Percentiles rank a stretch among this genome's conserved stretches.
Evolutionary conservation across 768 basidiomycete species (phyloP).

Genomic region (Termitomyces sp.): DNA sequence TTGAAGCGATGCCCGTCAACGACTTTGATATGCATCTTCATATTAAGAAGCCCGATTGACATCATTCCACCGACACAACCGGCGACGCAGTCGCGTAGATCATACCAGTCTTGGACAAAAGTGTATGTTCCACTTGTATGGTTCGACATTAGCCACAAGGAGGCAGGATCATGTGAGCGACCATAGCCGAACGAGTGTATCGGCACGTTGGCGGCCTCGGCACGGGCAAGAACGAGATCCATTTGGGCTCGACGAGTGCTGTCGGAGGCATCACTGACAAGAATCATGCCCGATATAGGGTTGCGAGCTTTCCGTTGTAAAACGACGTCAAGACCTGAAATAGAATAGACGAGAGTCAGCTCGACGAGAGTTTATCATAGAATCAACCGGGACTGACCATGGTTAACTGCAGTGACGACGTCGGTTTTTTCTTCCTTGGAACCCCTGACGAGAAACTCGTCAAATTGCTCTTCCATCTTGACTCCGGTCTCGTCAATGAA

Average conservation of each 20-base stretch:
- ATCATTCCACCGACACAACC: conserved; percentile 96
- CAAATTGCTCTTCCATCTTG: conserved; percentile 33
- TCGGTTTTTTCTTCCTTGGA: conserved; percentile 92
- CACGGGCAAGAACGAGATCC: conserved; percentile 95
- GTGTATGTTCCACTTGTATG: conserved; percentile 97
- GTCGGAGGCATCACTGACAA: conserved; percentile 91
- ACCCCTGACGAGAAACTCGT: conserved; percentile 59
- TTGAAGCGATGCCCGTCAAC: conserved; percentile 88
- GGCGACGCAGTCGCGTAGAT: conserved; percentile 86
- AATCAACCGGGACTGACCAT: conserved; percentile 42
- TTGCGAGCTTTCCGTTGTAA: conserved; percentile 92
- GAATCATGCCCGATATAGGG: conserved; percentile 83
- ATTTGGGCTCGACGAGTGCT: conserved; percentile 92
- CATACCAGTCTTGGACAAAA: conserved; percentile 97
- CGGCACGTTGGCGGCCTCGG: conserved; percentile 94
- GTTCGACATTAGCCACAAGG: conserved; percentile 98
- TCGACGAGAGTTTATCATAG: not conserved
- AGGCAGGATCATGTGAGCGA: conserved; percentile 94
- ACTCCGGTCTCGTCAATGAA: conserved; percentile 71
- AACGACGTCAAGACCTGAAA: conserved; percentile 81
- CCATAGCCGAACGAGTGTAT: conserved; percentile 98
- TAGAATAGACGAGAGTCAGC: conserved; percentile 3
- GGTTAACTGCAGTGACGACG: conserved; percentile 97
- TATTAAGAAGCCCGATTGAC: conserved; percentile 86
- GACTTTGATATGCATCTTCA: conserved; percentile 94